Conservation (phyloP, 805 yeast genomes). For the Saccharomyces eubayanus region DNA sequence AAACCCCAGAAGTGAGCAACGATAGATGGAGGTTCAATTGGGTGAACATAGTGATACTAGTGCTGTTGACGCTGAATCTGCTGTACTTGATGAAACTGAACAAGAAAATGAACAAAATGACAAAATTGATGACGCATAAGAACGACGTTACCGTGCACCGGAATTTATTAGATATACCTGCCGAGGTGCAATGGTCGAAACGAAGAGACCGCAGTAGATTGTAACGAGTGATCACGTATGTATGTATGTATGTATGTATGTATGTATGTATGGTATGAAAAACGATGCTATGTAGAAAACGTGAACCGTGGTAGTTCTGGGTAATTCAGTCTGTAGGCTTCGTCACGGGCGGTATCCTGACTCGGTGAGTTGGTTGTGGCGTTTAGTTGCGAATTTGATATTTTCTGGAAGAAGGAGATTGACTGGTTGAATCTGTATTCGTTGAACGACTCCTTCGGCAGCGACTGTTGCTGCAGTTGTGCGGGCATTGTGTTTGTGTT, state of each 20-base stretch:
- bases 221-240: not conserved
- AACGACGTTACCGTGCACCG: not conserved
- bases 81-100: not conserved
- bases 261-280: not conserved
- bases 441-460: conserved; percentile 22
- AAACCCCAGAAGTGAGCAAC: not conserved
- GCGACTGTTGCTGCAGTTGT: conserved; percentile 1
- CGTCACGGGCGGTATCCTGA: not conserved
- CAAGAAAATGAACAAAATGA: not conserved
- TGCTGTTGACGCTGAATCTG: not conserved
- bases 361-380: not conserved
- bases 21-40: not conserved
- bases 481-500: conserved; percentile 1
- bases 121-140: not conserved
- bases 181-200: not conserved
- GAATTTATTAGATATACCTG: not conserved
- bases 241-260: not conserved
- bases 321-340: conserved; percentile 6
- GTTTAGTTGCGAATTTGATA: not conserved
- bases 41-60: not conserved
- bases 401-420: conserved; percentile 10
- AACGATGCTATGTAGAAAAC: conserved; percentile 10
- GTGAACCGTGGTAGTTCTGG: conserved; percentile 25
- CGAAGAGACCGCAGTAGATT: not conserved
- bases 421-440: conserved; percentile 24